These are phyloP conservation scores for Tylopilus cervinicoccineus DNA, from an alignment of 768 basidiomycete species.

Conservation along the genomic window DNA sequence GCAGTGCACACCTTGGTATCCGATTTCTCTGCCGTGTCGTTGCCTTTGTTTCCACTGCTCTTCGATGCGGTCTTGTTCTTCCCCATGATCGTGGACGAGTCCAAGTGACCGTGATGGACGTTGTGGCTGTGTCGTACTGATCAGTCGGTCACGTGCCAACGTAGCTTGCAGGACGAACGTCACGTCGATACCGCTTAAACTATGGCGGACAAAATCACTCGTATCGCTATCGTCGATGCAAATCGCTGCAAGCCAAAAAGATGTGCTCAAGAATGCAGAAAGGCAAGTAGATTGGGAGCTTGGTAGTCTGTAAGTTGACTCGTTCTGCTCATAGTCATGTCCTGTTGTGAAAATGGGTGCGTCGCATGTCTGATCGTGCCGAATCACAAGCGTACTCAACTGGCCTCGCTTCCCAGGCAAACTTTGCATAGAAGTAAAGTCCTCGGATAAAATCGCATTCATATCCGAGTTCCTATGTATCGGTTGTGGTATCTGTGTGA, in stretches of 20 bases:
- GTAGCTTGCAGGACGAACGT: too few species aligned
- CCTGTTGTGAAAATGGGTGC: constrained; percentile 97
- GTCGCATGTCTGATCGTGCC: constrained; percentile 17
- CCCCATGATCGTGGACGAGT: constrained; percentile 17
- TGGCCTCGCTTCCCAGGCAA: constrained; percentile 55
- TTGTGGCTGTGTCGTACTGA: constrained; percentile 6
- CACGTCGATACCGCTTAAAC: constrained; percentile 7
- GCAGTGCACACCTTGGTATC: constrained; percentile 22
- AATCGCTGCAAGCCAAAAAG: constrained; percentile 96
- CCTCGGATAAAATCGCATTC: constrained; percentile 96
- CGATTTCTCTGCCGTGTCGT: constrained; percentile 15
- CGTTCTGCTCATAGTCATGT: constrained; percentile 58
- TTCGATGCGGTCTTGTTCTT: constrained; percentile 28
- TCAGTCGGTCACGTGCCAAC: constrained; percentile 15
- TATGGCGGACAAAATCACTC: constrained; percentile 95
- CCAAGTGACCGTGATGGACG: background rate
- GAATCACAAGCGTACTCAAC: background rate
- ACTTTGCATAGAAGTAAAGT: constrained; percentile 96
- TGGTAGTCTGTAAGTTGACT: constrained; percentile 8
- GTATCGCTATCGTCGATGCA: constrained; percentile 91
- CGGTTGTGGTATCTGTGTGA: constrained; percentile 99
- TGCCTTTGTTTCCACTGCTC: constrained; percentile 16
- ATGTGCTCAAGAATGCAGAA: constrained; percentile 98
- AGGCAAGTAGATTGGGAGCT: constrained; percentile 43
- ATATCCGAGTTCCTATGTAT: constrained; percentile 99